Percentiles rank a stretch among this genome's conserved stretches.
Conservation (phyloP, 768 basidiomycete genomes). For the Boletus reticuloceps region DNA sequence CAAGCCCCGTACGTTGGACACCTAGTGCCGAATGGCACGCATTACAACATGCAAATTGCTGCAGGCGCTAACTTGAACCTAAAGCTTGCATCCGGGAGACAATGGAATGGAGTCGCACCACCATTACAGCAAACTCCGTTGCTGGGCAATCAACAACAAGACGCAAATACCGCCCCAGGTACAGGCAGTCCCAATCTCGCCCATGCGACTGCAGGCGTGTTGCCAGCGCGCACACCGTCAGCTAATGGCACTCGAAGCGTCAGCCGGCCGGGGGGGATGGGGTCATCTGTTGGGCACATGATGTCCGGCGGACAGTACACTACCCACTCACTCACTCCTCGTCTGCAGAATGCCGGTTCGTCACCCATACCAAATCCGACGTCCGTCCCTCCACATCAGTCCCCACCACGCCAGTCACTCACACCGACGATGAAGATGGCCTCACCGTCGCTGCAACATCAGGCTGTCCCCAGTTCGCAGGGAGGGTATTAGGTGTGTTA, state of each 20-base stretch:
- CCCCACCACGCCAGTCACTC: constrained; percentile 48
- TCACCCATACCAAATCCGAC: constrained; percentile 45
- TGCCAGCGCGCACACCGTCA: constrained; percentile 50
- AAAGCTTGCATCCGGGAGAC: constrained; percentile 38
- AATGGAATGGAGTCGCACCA: constrained; percentile 35
- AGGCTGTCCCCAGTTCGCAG: constrained; percentile 49
- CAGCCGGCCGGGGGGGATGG: constrained; percentile 29
- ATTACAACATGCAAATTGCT: constrained; percentile 30
- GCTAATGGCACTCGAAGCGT: constrained; percentile 54
- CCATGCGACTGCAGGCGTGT: constrained; percentile 35
- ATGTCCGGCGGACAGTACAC: constrained; percentile 40
- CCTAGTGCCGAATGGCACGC: constrained; percentile 24
- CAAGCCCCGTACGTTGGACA: constrained; percentile 32
- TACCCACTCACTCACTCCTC: constrained; percentile 49
- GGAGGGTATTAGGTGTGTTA: constrained; percentile 44
- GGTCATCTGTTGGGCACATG: constrained; percentile 26
- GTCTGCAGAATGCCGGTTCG: constrained; percentile 43
- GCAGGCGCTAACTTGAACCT: constrained; percentile 29
- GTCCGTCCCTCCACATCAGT: constrained; percentile 37
- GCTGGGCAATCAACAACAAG: constrained; percentile 22
- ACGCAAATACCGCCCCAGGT: constrained; percentile 24
- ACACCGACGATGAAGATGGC: constrained; percentile 52
- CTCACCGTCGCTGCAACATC: constrained; percentile 55
- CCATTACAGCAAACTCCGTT: constrained; percentile 23
- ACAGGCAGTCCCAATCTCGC: constrained; percentile 34